phyloP scores from a whole-genome alignment of 192 early-diverging fungal species.

The Coemansia umbellata region DNA sequence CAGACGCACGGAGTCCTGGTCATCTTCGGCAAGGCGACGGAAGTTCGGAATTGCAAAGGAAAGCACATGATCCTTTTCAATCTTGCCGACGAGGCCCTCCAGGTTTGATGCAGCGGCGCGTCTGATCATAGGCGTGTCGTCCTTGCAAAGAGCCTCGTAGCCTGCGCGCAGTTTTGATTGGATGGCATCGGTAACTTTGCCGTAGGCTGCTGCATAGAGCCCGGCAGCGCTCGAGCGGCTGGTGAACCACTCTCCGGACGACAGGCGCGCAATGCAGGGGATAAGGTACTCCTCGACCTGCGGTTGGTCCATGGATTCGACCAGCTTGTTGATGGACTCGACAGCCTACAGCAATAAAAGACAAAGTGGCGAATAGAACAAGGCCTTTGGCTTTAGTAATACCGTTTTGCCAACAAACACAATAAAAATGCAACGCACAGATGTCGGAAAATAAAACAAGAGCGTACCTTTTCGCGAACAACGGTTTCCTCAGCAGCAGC shows the following conservation, averaged over 20 bases:
- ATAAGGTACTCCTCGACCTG: slow-evolving; percentile 90
- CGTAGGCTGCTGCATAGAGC: slow-evolving; percentile 84
- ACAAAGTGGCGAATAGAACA: no score
- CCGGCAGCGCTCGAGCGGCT: slow-evolving; percentile 91
- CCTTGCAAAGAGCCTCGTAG: slow-evolving; percentile 78
- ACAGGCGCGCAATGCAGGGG: slow-evolving; percentile 87
- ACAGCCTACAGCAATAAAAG: slow-evolving; percentile 68
- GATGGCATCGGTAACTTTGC: slow-evolving; percentile 61
- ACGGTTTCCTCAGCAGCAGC: slow-evolving; percentile 97
- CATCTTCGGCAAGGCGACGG: slow-evolving; percentile 74
- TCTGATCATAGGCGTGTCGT: slow-evolving; percentile 98
- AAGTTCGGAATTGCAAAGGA: slow-evolving; percentile 85
- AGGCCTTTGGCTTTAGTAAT: no score
- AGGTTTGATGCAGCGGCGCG: slow-evolving; percentile 80
- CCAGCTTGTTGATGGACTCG: slow-evolving; percentile 86
- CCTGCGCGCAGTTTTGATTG: slow-evolving; percentile 84
- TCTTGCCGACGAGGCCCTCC: slow-evolving; percentile 25
- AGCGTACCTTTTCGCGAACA: slow-evolving; percentile 90
- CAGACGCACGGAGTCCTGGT: slow-evolving; percentile 96
- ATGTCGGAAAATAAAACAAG: not conserved
- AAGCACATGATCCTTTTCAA: slow-evolving; percentile 64
- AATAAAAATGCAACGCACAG: slow-evolving; percentile 10
- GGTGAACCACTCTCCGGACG: slow-evolving; percentile 97
- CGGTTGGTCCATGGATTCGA: slow-evolving; percentile 61
- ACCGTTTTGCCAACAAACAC: not conserved